These are phyloP conservation scores for Lolium multiflorum DNA, from an alignment of 176 grass and related monocot genomes.

Conservation along the genomic window DNA sequence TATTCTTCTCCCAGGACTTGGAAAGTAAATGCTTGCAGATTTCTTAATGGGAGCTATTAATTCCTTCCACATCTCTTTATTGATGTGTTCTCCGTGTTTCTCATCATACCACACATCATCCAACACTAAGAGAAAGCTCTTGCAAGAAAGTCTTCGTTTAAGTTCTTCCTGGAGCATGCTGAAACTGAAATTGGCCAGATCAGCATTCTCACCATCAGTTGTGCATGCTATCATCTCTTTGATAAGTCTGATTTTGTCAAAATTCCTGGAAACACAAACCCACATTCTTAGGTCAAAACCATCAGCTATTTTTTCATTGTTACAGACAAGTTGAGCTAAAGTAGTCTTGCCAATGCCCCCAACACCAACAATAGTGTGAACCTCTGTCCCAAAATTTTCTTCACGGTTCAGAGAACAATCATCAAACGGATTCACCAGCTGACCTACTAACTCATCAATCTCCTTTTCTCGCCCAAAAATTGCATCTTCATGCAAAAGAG, in stretches of 20 bases:
- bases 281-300: constrained; percentile 41
- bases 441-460: constrained; percentile 7
- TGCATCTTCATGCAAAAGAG: not conserved
- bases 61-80: constrained; percentile 7
- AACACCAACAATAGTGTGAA: constrained; percentile 46
- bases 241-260: constrained; percentile 24
- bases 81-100: constrained; percentile 15
- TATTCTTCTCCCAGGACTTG: not conserved
- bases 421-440: not conserved
- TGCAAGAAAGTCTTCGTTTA: not conserved
- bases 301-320: constrained; percentile 10
- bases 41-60: not conserved
- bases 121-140: constrained; percentile 20
- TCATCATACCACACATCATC: constrained; percentile 19
- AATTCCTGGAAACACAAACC: constrained; percentile 46
- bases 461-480: constrained; percentile 46
- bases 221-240: constrained; percentile 27
- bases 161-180: constrained; percentile 38
- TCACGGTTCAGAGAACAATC: not conserved
- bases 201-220: not conserved
- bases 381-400: not conserved
- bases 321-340: constrained; percentile 41
- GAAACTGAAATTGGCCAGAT: constrained; percentile 32
- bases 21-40: not conserved
- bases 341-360: constrained; percentile 53